Percentiles rank a stretch among this genome's conserved stretches.
phyloP scores from a whole-genome alignment of 1,284 basidiomycete species.

The Tremellales sp. region DNA sequence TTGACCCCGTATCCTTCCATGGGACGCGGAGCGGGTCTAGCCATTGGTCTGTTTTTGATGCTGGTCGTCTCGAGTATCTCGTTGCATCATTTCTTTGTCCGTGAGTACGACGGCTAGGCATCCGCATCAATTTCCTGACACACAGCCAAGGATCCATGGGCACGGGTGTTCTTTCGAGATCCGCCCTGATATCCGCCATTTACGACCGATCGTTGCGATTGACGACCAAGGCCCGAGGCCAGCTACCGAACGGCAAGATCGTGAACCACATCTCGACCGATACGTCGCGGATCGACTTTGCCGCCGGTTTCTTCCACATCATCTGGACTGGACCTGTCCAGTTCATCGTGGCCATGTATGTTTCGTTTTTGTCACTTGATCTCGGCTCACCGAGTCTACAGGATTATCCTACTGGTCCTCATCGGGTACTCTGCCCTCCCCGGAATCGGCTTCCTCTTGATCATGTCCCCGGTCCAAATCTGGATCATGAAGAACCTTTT shows the following conservation, averaged over 20 bases:
- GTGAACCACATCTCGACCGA: constrained; percentile 94
- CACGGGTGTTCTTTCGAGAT: constrained; percentile 74
- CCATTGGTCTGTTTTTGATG: constrained; percentile 66
- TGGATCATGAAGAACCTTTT: constrained; percentile 73
- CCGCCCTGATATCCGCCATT: constrained; percentile 83
- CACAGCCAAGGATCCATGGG: constrained; percentile 54
- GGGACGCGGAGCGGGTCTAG: constrained; percentile 70
- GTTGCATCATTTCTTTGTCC: constrained; percentile 65
- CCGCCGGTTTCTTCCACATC: constrained; percentile 67
- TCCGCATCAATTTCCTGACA: neutral
- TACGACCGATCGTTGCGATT: constrained; percentile 75
- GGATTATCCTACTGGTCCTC: constrained; percentile 50
- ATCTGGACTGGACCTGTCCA: constrained; percentile 65
- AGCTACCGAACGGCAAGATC: constrained; percentile 66
- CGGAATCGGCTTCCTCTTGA: constrained; percentile 63
- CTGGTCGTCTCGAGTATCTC: constrained; percentile 66
- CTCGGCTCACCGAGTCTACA: too few relatives aligned
- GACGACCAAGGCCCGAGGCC: constrained; percentile 75
- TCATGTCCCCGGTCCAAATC: constrained; percentile 64
- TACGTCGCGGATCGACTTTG: constrained; percentile 74
- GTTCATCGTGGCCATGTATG: constrained; percentile 29
- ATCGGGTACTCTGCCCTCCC: constrained; percentile 54
- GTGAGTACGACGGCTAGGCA: constrained; percentile 23
- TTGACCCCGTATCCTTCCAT: constrained; percentile 52
- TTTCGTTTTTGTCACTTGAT: neutral